These are phyloP conservation scores for Sabuloglossum arenarium DNA, from an alignment of 495 filamentous ascomycete species.

Conservation along the genomic window DNA sequence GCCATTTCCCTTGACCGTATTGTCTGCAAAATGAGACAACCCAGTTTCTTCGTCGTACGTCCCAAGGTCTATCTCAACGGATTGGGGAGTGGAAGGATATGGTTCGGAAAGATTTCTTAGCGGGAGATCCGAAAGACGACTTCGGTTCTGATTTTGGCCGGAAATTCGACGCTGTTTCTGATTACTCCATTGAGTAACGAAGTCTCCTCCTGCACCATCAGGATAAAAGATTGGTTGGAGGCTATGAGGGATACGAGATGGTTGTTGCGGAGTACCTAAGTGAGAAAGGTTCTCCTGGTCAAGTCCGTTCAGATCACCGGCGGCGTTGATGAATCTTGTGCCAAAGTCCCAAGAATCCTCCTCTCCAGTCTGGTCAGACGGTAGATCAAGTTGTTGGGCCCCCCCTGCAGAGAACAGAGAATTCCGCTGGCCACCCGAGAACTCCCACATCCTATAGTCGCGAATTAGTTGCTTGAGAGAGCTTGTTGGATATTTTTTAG, in stretches of 20 bases:
- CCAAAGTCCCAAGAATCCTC: constrained; percentile 85
- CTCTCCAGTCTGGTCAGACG: constrained; percentile 18
- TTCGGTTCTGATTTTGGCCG: constrained; percentile 19
- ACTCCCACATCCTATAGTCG: constrained; percentile 72
- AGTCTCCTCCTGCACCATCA: not conserved
- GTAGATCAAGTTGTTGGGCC: constrained; percentile 37
- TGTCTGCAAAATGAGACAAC: constrained; percentile 32
- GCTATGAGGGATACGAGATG: not conserved
- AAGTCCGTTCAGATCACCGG: constrained; percentile 8
- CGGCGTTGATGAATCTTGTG: constrained; percentile 24
- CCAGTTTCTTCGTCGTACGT: constrained; percentile 12
- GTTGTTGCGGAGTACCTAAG: not conserved
- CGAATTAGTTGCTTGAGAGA: constrained; percentile 52
- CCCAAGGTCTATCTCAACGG: constrained; percentile 37
- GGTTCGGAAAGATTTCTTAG: constrained; percentile 27
- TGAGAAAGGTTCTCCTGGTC: constrained; percentile 16
- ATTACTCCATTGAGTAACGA: not conserved
- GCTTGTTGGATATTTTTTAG: constrained; percentile 44
- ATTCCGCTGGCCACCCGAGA: constrained; percentile 56
- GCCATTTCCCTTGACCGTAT: constrained; percentile 30
- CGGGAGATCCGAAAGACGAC: constrained; percentile 27
- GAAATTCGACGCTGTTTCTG: constrained; percentile 28
- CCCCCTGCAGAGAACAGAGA: constrained; percentile 58
- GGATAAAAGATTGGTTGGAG: constrained; percentile 4
- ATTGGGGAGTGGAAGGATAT: constrained; percentile 22